Evolutionary conservation across 306 rosid genomes (phyloP), one percentile per base, ranked within the genome.

Genomic region (Mimosa pudica): DNA sequence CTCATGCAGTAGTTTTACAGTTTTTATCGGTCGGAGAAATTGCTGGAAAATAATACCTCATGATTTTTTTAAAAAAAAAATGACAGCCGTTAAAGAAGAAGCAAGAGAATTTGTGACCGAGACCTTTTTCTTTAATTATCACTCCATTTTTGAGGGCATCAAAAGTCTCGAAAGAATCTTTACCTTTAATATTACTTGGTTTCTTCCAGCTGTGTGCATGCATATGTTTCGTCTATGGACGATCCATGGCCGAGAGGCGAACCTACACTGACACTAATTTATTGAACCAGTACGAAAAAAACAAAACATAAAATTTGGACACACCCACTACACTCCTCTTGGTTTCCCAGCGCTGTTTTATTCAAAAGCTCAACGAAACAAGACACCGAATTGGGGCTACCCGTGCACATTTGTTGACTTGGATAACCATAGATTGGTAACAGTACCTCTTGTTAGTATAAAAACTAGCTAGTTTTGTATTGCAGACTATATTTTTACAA

Each of bases 151-250:
- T 13, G 65, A 52, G 60, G 41, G 47, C 33, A 54, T 73, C 49
- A 35, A 36, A 16, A 49, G 47, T 52, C 65, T 51, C 13, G 35
- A 48, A 49, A 49, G 60, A 71, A 71, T 46, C 60, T 71, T n/a
- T 48, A 30, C 45, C 75, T 30, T 71, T 70, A 20, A 46, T 46
- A 24, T 24, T 24, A 30, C 10, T 47, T 47, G 42, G 74, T 47
- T 47, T 71, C 75, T 71, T 30, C 61, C 45, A 48, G 75, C 62
- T 49, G 62, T 46, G 72, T 14, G 7, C 18, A 12, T 46, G 72
- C 17, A 2, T 7, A 12, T 65, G 12, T 13, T 71, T 71, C 45
- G 36, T 71, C 61, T 2, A 45, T 45, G 55, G 55, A 70, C 74
- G 57, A 70, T 20, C 1, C 3, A 11, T 38, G 42, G 42, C 42